Percentiles rank a stretch among this genome's conserved stretches.
phyloP scores from a whole-genome alignment of 2,329 filamentous ascomycete species.

The Orbilia javanica region DNA sequence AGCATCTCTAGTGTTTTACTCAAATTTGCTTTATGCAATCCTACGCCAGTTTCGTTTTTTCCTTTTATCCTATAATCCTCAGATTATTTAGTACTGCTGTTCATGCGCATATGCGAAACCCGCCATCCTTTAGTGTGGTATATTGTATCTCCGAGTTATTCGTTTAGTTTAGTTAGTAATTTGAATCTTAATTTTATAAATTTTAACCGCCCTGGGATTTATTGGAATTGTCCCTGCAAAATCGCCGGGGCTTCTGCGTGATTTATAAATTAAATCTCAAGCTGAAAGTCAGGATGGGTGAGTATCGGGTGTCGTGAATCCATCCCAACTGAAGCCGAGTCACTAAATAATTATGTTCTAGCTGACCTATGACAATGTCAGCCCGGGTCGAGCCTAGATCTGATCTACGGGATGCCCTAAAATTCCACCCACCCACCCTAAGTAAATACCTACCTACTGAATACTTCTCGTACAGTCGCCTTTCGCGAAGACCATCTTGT shows the following conservation, averaged over 20 bases:
- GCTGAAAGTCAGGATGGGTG: no score
- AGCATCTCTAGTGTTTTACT: not conserved
- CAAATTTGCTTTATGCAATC: not conserved
- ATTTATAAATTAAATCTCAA: no score
- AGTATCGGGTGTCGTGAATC: no score
- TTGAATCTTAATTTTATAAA: not conserved
- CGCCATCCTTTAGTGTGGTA: not conserved
- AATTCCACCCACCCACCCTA: not conserved
- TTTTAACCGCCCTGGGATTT: no score
- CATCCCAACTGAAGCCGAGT: no score
- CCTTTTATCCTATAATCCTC: not conserved
- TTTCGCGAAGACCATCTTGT: not conserved
- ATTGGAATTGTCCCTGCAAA: no score
- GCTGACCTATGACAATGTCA: no score
- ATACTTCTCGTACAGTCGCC: not conserved
- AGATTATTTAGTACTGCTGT: not conserved
- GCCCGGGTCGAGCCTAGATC: no score
- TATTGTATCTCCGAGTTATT: not conserved
- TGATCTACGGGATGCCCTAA: not conserved
- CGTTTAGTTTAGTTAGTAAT: not conserved
- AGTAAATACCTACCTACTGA: not conserved
- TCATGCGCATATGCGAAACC: no score
- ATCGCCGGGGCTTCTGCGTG: no score
- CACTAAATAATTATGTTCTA: no score
- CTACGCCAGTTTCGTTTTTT: not conserved